These are phyloP conservation scores for Papiliotrema nemorosa DNA, from an alignment of 1,284 basidiomycete species.

Conservation along the genomic window DNA sequence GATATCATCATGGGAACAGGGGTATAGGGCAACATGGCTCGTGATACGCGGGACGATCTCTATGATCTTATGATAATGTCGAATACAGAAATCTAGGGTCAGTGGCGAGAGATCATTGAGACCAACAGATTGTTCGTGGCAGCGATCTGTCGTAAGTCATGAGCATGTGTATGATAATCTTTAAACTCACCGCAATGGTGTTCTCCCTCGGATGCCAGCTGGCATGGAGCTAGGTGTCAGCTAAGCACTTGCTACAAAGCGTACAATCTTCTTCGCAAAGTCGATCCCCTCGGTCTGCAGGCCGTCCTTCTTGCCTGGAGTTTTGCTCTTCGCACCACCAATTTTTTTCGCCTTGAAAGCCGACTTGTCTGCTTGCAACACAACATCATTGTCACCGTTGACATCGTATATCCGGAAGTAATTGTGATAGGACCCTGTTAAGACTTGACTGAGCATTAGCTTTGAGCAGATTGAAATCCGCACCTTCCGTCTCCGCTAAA, in stretches of 20 bases:
- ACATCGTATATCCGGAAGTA: slow-evolving; percentile 99
- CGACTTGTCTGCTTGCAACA: slow-evolving; percentile 97
- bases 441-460: slow-evolving; percentile 64
- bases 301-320: slow-evolving; percentile 68
- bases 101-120: slow-evolving; percentile 4
- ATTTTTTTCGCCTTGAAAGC: slow-evolving; percentile 99
- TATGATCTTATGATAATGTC: slow-evolving; percentile 44
- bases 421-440: slow-evolving; percentile 99
- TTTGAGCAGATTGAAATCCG: slow-evolving; percentile 46
- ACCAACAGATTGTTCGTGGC: slow-evolving; percentile 88
- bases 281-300: slow-evolving; percentile 89
- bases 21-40: no score
- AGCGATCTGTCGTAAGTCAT: slow-evolving; percentile 63
- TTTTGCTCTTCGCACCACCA: slow-evolving; percentile 73
- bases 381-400: slow-evolving; percentile 83
- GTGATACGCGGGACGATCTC: no score
- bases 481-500: slow-evolving; percentile 94
- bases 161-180: slow-evolving; percentile 3
- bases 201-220: slow-evolving; percentile 98
- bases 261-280: slow-evolving; percentile 97
- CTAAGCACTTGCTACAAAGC: slow-evolving; percentile 19
- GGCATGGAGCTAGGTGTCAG: slow-evolving; percentile 61
- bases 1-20: no score
- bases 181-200: slow-evolving; percentile 79
- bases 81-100: slow-evolving; percentile 47